phyloP scores from a whole-genome alignment of 352 stramenopile genomes.

The Globisporangium orthogonon region DNA sequence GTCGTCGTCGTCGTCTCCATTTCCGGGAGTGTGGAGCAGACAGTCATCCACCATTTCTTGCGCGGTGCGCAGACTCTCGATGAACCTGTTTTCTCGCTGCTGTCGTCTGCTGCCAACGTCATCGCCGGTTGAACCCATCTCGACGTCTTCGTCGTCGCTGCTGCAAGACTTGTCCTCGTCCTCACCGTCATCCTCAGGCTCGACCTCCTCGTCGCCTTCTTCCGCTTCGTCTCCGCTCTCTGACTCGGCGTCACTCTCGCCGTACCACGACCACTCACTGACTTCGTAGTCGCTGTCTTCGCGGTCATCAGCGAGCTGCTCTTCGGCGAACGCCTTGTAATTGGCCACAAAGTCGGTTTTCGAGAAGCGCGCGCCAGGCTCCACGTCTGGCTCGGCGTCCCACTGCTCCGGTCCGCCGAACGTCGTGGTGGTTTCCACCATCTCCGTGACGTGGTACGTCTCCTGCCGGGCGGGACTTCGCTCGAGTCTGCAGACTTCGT shows the following conservation, averaged over 20 bases:
- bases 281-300: slow-evolving; percentile 30
- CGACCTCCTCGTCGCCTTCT: neutral
- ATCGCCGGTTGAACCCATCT: slow-evolving; percentile 13
- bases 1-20: slow-evolving; percentile 19
- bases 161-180: neutral
- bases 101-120: too few relatives aligned
- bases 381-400: slow-evolving; percentile 46
- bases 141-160: slow-evolving; percentile 11
- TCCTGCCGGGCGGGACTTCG: slow-evolving; percentile 9
- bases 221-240: slow-evolving; percentile 22
- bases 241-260: slow-evolving; percentile 50
- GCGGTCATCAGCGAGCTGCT: slow-evolving; percentile 39
- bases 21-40: slow-evolving; percentile 22
- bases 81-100: slow-evolving; percentile 30
- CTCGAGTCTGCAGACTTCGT: slow-evolving; percentile 60
- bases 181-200: neutral
- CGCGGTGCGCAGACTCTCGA: slow-evolving; percentile 31
- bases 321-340: slow-evolving; percentile 30
- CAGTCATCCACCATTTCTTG: slow-evolving; percentile 47
- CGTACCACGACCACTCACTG: slow-evolving; percentile 61
- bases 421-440: slow-evolving; percentile 39
- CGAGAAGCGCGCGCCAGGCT: slow-evolving; percentile 37
- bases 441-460: slow-evolving; percentile 62
- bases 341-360: slow-evolving; percentile 67
- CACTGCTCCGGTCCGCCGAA: slow-evolving; percentile 17